A percentile compares a stretch with the other conserved stretches of the same genome.
Evolutionary conservation across 345 rosid genomes (phyloP).

Genomic region (Ceriops tagal): DNA sequence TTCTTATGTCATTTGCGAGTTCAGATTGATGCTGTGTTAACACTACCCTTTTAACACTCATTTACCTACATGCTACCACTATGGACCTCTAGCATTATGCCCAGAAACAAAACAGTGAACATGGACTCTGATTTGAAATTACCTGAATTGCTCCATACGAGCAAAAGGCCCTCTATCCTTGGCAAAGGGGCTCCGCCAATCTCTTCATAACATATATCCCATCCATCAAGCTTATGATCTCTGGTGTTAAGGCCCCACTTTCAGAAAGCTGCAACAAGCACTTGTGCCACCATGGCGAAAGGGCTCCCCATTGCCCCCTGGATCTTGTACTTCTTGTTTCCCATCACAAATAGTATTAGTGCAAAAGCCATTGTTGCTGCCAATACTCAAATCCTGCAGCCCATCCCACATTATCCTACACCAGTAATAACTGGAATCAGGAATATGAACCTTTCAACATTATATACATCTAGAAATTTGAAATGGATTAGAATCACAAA

Average conservation of each 20-base stretch:
- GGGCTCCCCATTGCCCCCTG: conserved; percentile 69
- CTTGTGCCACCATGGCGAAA: conserved; percentile 55
- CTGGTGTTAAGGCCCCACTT: conserved; percentile 47
- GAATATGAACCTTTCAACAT: background rate
- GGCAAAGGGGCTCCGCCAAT: background rate
- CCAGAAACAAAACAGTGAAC: background rate
- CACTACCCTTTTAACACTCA: too few species aligned
- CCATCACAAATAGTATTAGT: conserved; percentile 44
- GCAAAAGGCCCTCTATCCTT: conserved; percentile 13
- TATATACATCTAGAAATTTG: too few species aligned
- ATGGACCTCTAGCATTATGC: too few species aligned
- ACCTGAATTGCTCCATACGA: conserved; percentile 65
- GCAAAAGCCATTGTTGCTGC: conserved; percentile 49
- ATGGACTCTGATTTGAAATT: conserved; percentile 1
- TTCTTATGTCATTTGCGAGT: too few species aligned
- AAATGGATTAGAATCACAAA: too few species aligned
- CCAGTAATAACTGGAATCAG: background rate
- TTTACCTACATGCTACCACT: too few species aligned
- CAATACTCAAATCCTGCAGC: conserved; percentile 51
- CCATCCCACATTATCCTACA: conserved; percentile 80
- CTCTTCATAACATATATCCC: conserved; percentile 35
- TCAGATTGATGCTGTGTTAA: too few species aligned
- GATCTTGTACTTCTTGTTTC: conserved; percentile 50
- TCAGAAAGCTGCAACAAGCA: conserved; percentile 54
- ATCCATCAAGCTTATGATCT: conserved; percentile 29